Base-by-base conservation (phyloP, 2,329 filamentous ascomycete genomes). In the Cladosporium sphaerospermum region DNA sequence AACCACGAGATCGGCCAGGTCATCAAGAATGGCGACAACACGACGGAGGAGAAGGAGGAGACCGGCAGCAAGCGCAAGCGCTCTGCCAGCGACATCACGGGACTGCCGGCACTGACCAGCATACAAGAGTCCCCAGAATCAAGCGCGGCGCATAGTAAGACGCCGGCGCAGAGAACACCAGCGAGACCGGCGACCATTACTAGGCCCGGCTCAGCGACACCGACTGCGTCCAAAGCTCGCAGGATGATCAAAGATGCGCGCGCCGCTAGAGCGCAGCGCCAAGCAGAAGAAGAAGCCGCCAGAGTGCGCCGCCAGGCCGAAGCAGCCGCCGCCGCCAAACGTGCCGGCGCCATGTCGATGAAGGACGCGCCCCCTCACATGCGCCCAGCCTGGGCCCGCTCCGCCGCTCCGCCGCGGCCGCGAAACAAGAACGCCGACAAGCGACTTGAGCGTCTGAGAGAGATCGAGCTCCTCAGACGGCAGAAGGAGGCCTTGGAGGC, bases 401-500 rank as follows among this genome's bases (percentile, higher is more conserved):
- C 51, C 37, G 43, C 52, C 42, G 41, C 56, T n/a, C 23, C 56
- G 14, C 43, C 52, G 13, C 62, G 62, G 36, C 55, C 45, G 34
- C 58, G 63, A 34, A 55, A 55, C 9, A 55, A 55, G 11, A 66
- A 64, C 47, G 63, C 63, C 47, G 62, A 67, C 49, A 53, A 45
- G 23, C 61, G 64, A 31, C 49, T 60, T n/a, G 58, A 56, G 42
- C 64, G 65, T 45, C 33, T 64, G 23, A 52, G 59, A 40, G 54
- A 57, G 14, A 59, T 60, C 41, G 40, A 59, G 19, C 51, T 59
- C 34, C 49, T 63, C 9, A 36, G 59, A 46, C 39, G 57, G 18
- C 52, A 65, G 43, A 41, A 63, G n/a, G 53, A 59, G 16, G 45
- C 51, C 6, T 53, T 65, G 49, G 54, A 61, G 53, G 32, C 59